Evolutionary conservation across 331 rosid species (phyloP), one percentile per base, ranked within the genome.

Genomic region (Telfairia occidentalis): DNA sequence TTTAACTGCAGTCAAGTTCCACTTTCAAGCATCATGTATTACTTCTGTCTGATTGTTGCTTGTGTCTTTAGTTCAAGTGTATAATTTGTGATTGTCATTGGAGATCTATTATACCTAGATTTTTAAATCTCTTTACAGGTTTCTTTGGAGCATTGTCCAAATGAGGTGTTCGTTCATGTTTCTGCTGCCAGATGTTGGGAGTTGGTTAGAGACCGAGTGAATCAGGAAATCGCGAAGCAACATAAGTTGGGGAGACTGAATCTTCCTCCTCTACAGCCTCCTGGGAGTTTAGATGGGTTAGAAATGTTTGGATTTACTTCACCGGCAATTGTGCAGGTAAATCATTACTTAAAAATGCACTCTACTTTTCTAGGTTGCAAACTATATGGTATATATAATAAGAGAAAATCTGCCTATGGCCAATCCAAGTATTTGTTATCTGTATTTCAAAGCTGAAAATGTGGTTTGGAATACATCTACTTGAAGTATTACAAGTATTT

Each of bases 221-320:
- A 95, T 83, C 97, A 85, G 75, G 97, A 95, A 85, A 95, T 95
- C 40, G 35, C 96, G 2, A 95, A 87, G 84, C 97, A 90, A 72
- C 96, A 92, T 86, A 92, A 89, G 79, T 75, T 84, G 77, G 97
- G 97, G 81, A 87, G 55, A 81, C 54, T 67, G 43, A 87, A 86
- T 78, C 99, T 95, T 77, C 96, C 96, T 84, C 99, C 99, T 80
- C 79, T 95, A 79, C 97, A 92, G 87, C 99, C 99, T 81, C 97
- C 97, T 24, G 96, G 96, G 75, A 95, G 97, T 84, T 90, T 95
- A 55, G 99, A 95, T 83, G 99, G 97, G 37, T 90, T 90, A 79
- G 99, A 92, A 82, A 90, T 95, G 99, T 95, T 95, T 65, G 99
- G 99, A 69, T 92, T 95, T 84, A 89, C 99, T 75, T 90, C 99